Percentiles rank a stretch among this genome's conserved stretches.
phyloP scores from a whole-genome alignment of 2,329 filamentous ascomycete species.

The Thielaviopsis cerberus region DNA sequence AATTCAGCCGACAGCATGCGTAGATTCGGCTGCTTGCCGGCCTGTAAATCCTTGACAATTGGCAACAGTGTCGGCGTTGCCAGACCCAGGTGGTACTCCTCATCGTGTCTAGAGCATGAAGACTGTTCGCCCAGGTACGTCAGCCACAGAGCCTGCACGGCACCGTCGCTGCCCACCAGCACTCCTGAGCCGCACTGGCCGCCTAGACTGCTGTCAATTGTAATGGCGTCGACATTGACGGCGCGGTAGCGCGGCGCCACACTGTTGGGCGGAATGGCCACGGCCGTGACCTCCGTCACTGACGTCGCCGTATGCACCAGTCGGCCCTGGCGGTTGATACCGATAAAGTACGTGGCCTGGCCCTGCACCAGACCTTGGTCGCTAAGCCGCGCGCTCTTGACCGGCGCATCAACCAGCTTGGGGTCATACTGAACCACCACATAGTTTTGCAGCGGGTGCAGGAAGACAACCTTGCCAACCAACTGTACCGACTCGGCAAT shows the following conservation, averaged over 20 bases:
- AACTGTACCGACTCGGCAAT: conserved; percentile 94
- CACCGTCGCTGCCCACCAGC: conserved; percentile 71
- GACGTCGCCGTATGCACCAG: conserved; percentile 87
- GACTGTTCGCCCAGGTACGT: conserved; percentile 88
- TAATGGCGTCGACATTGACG: conserved; percentile 91
- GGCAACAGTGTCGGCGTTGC: conserved; percentile 76
- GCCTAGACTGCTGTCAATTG: conserved; percentile 81
- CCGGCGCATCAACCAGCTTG: conserved; percentile 76
- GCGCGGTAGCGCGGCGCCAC: conserved; percentile 83
- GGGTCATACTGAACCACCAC: conserved; percentile 90
- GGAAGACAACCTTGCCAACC: conserved; percentile 81
- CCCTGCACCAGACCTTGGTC: conserved; percentile 74
- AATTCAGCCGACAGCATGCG: conserved; percentile 89
- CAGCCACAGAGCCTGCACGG: conserved; percentile 87
- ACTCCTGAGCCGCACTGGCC: conserved; percentile 89
- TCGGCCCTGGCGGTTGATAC: conserved; percentile 90
- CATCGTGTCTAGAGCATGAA: conserved; percentile 61
- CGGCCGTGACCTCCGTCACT: conserved; percentile 92
- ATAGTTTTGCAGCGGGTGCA: conserved; percentile 95
- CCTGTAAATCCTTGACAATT: conserved; percentile 71
- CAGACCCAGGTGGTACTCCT: conserved; percentile 89
- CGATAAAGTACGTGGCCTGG: conserved; percentile 85
- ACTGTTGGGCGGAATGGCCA: conserved; percentile 85
- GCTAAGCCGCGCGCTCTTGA: conserved; percentile 72
- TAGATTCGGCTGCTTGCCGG: conserved; percentile 59